A percentile compares a stretch with the other conserved stretches of the same genome.
These are phyloP conservation scores for Berberis thunbergii DNA, from an alignment of 164 flowering plant species.

Conservation along the genomic window DNA sequence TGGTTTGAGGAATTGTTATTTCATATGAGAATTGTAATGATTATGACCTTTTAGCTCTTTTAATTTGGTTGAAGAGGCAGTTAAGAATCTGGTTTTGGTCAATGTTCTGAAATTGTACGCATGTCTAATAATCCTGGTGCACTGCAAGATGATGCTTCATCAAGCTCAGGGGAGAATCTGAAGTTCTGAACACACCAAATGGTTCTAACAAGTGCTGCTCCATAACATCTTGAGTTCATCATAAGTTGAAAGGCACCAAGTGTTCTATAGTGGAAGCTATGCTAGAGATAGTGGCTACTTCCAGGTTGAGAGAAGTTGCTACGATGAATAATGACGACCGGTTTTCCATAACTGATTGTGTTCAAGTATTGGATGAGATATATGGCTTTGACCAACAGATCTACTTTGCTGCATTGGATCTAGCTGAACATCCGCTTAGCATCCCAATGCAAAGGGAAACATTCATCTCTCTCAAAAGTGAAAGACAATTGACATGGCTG, in stretches of 20 bases:
- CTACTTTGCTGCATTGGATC: conserved; percentile 61
- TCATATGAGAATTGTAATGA: neutral
- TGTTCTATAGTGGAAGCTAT: conserved; percentile 71
- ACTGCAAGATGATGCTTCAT: conserved; percentile 52
- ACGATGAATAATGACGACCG: conserved; percentile 50
- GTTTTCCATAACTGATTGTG: conserved; percentile 69
- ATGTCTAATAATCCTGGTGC: conserved; percentile 41
- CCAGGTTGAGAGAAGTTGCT: conserved; percentile 61
- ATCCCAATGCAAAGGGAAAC: conserved; percentile 51
- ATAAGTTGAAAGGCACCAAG: conserved; percentile 55
- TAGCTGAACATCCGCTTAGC: conserved; percentile 30
- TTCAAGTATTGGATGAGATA: conserved; percentile 57
- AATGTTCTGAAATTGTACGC: conserved; percentile 19
- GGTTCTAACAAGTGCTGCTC: conserved; percentile 49
- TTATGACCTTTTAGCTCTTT: neutral
- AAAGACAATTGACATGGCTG: conserved; percentile 57
- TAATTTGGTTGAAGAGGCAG: conserved; percentile 18
- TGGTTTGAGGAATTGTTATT: neutral
- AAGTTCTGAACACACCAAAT: conserved; percentile 34
- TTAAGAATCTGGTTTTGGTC: conserved; percentile 11
- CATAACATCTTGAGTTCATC: conserved; percentile 33
- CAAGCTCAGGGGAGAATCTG: conserved; percentile 59
- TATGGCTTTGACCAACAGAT: conserved; percentile 51
- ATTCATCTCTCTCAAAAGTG: conserved; percentile 53
- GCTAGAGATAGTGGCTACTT: conserved; percentile 76